Base-by-base conservation (phyloP, 768 basidiomycete species). In the Mycena capillaripes region DNA sequence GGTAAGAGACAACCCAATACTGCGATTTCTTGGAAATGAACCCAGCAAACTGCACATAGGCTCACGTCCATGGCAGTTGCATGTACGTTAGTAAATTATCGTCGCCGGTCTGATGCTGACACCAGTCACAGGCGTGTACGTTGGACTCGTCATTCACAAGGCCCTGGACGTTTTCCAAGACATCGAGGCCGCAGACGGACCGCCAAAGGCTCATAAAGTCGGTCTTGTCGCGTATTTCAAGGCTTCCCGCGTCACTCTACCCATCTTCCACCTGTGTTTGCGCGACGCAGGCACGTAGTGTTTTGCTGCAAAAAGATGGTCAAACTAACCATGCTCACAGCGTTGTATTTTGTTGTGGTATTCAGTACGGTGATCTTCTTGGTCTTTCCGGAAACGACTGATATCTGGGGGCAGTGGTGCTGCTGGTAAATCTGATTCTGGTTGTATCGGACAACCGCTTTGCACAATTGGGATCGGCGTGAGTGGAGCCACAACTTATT, bases 51-150 rank as follows among this genome's bases (percentile, higher is more conserved):
- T 55, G 29, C 29, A 55, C 17, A 25, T 34, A 44, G 60, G 60
- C 12, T 34, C 62, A 63, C 62, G 12, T 63, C 62, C 14, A 50
- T 63, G 62, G 44, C 48, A 32, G 62, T 63, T 29, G 62, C 46
- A 17, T 52, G 62, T 63, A 17, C 3, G 44, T 63, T 32, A 21
- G 34, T 63, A 23, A 25, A 44, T 48, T 50, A 10, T 32, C 27
- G 27, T 34, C 19, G 36, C 5, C 21, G 44, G 21, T 34, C 44
- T 29, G 48, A 9, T 34, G 9, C 55, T 36, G 55, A 56, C 7
- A 8, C 30, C 1, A 56, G 8, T 11, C 55, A 21, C 55, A 63
- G 62, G 30, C 46, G 29, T 52, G 19, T 63, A 63, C 46, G 2
- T 63, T 21, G 62, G 30, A 34, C 46, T 63, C 19, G 42, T 63